phyloP scores from a whole-genome alignment of 1,284 basidiomycete species.

The Takashimella tepidaria region DNA sequence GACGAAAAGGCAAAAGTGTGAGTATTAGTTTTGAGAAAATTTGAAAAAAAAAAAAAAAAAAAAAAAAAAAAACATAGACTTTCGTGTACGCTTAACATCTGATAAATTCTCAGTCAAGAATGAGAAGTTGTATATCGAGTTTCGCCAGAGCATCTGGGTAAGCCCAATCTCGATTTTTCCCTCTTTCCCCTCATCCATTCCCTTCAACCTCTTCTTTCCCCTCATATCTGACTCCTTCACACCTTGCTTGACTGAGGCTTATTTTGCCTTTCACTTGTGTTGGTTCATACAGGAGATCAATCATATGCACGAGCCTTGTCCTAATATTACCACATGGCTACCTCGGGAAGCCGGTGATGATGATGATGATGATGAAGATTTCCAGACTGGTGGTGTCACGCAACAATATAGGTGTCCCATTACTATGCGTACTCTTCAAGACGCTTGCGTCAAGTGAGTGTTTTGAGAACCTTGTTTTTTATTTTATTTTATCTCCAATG shows the following conservation, averaged over 20 bases:
- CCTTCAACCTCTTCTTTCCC: neutral
- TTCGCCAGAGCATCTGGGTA: constrained; percentile 66
- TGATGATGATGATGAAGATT: constrained; percentile 65
- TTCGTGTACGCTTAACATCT: neutral
- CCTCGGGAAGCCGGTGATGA: constrained; percentile 63
- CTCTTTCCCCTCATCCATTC: neutral
- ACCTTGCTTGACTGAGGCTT: neutral
- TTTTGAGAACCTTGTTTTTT: constrained; percentile 10
- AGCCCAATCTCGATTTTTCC: constrained; percentile 26
- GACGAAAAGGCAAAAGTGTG: too few species aligned
- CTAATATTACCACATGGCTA: constrained; percentile 68
- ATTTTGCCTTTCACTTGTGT: neutral
- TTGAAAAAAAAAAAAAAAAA: too few species aligned
- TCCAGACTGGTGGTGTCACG: constrained; percentile 73
- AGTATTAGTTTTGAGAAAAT: too few species aligned
- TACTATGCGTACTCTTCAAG: constrained; percentile 57
- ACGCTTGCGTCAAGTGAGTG: constrained; percentile 58
- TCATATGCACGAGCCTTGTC: constrained; percentile 60
- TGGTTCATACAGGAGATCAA: constrained; percentile 54
- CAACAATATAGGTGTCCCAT: constrained; percentile 77
- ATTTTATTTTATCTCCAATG: neutral
- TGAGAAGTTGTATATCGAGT: constrained; percentile 57
- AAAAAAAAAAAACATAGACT: too few species aligned
- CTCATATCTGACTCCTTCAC: too few species aligned
- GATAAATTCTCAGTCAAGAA: constrained; percentile 45